Base-by-base conservation (phyloP, 2,329 filamentous ascomycete species). In the Pseudopyricularia javanii region DNA sequence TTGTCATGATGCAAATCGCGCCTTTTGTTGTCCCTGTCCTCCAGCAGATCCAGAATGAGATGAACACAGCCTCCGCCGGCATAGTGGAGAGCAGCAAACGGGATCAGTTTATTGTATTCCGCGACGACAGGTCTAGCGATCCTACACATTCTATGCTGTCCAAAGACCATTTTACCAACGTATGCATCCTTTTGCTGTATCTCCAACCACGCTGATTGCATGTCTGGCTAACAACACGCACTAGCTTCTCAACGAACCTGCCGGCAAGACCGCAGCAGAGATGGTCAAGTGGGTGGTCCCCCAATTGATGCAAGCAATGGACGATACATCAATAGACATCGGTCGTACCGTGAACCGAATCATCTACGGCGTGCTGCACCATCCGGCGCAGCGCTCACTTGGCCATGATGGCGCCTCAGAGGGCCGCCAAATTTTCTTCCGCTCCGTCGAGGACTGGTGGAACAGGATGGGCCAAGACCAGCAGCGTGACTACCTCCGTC, bases 21-120 rank as follows among this genome's bases (percentile, higher is more conserved):
- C 91, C 91, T 7, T 93, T 91, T 59, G 76, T 96, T 35, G 73
- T 95, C n/a, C 91, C 91, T 1, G 81, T 96, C 60, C 87, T 96
- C 63, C 74, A 78, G 53, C 89, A 95, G 70, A 83, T 95, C 70
- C 91, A 91, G 73, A 80, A 78, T 37, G 91, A 95, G 72, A 81
- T 96, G 47, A 82, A 84, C 58, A 90, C 86, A 3, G 91, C 91
- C 28, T 93, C 89, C 3, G 83, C 81, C 2, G 88, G 95, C 66
- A 86, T 96, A 61, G 95, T 96, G 57, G 75, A 88, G 61, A 90
- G 85, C 71, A 91, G 87, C 65, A 78, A 85, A 66, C 80, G 85
- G 51, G 85, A 95, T 72, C 90, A 95, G 70, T 82, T 86, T 62
- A 78, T 93, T 59, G 89, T 96, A 49, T 96, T 95, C 68, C 70